These are phyloP conservation scores for Pseudopithomyces chartarum DNA, from an alignment of 2,329 filamentous ascomycete genomes.

Conservation along the genomic window DNA sequence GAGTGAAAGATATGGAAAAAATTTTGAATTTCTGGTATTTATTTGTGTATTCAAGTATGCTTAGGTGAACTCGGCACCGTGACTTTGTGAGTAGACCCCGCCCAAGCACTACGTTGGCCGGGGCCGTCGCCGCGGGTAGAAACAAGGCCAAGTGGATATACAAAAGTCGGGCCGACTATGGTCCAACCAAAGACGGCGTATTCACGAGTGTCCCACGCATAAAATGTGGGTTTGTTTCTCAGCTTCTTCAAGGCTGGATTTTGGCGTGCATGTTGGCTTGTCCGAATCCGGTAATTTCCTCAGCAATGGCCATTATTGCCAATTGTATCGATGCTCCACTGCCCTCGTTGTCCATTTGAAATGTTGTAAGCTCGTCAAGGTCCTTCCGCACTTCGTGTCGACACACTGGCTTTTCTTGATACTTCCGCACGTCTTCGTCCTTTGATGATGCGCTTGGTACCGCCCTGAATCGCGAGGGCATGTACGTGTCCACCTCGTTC, in stretches of 20 bases:
- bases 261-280: not conserved
- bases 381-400: not conserved
- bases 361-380: not conserved
- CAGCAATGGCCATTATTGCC: not conserved
- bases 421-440: not conserved
- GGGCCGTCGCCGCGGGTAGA: not conserved
- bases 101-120: not conserved
- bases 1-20: not conserved
- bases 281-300: constrained; percentile 2
- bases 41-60: not conserved
- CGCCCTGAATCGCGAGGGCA: not conserved
- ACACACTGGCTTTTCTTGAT: not conserved
- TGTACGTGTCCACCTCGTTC: not conserved
- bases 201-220: not conserved
- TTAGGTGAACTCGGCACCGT: no score
- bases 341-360: not conserved
- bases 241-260: not conserved
- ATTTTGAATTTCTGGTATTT: not conserved
- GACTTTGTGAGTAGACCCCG: not conserved
- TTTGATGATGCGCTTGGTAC: not conserved
- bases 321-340: not conserved
- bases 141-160: constrained; percentile 1
- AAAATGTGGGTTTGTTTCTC: not conserved
- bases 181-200: not conserved
- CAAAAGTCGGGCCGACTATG: not conserved